Evolutionary conservation across 164 flowering plant genomes (phyloP).

Genomic region (Chimonanthus praecox): DNA sequence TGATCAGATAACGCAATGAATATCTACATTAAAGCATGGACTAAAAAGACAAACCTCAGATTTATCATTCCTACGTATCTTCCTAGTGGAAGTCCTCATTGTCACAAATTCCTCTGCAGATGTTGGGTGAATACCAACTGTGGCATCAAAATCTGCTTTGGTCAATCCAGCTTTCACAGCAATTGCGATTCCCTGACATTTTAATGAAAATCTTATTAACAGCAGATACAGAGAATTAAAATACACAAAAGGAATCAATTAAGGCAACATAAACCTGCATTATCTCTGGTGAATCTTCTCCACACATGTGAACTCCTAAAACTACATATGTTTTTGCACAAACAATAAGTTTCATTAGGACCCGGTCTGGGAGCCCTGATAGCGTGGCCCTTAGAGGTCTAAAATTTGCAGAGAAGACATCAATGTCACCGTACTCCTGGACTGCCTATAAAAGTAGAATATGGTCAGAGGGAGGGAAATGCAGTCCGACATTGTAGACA

Average conservation of each 20-base stretch:
- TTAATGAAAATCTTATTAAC: slow-evolving; percentile 7
- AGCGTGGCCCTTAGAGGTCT: slow-evolving; percentile 91
- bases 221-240: neutral
- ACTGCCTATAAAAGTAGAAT: slow-evolving; percentile 49
- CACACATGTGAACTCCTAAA: slow-evolving; percentile 89
- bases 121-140: slow-evolving; percentile 96
- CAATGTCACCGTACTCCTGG: slow-evolving; percentile 71
- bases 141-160: slow-evolving; percentile 65
- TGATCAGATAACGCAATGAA: neutral
- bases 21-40: neutral
- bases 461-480: neutral
- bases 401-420: slow-evolving; percentile 81
- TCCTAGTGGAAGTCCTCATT: slow-evolving; percentile 84
- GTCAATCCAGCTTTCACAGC: slow-evolving; percentile 96
- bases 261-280: slow-evolving; percentile 56
- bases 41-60: slow-evolving; percentile 51
- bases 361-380: slow-evolving; percentile 90
- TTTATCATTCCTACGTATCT: slow-evolving; percentile 43
- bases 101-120: slow-evolving; percentile 91
- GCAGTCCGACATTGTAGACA: neutral
- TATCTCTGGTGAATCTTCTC: slow-evolving; percentile 85
- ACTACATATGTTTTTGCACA: slow-evolving; percentile 82
- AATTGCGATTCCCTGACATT: slow-evolving; percentile 83
- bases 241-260: neutral
- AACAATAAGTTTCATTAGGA: slow-evolving; percentile 88